A percentile compares a stretch with the other conserved stretches of the same genome.
Conservation (phyloP, 2,329 filamentous ascomycete species). For the Colletotrichum limetticola region DNA sequence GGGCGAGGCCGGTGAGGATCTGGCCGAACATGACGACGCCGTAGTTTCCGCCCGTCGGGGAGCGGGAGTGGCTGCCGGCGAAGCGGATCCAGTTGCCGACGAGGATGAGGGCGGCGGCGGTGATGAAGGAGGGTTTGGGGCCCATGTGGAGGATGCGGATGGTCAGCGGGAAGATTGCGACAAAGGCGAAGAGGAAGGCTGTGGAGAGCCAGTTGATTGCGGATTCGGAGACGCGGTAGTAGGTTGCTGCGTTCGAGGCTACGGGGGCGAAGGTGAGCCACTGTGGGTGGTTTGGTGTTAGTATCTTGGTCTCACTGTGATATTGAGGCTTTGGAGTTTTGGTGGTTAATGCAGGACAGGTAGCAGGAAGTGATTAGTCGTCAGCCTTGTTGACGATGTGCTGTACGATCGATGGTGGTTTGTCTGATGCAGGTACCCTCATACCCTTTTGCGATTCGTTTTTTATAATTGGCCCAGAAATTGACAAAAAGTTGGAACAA, state of each 20-base stretch:
- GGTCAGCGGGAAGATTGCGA: conserved; percentile 74
- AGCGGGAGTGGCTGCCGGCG: conserved; percentile 67
- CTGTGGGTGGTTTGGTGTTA: conserved; percentile 52
- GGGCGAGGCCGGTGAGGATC: conserved; percentile 86
- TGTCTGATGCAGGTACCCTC: neutral
- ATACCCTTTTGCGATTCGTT: neutral
- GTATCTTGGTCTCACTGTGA: neutral
- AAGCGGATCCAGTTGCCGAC: conserved; percentile 93
- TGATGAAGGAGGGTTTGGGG: conserved; percentile 81
- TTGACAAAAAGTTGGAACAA: neutral
- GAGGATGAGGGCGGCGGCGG: conserved; percentile 77
- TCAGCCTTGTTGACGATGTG: neutral
- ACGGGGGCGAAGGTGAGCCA: conserved; percentile 95
- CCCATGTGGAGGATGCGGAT: conserved; percentile 85
- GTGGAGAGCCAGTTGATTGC: conserved; percentile 95
- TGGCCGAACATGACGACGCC: conserved; percentile 90
- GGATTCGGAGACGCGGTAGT: conserved; percentile 79
- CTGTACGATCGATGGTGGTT: neutral
- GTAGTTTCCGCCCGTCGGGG: conserved; percentile 67
- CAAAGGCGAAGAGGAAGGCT: conserved; percentile 86
- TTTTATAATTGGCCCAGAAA: neutral
- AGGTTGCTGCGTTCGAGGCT: conserved; percentile 76
- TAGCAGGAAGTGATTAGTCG: neutral
- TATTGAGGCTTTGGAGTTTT: neutral
- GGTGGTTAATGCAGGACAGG: neutral